Conservation (phyloP, 352 stramenopile genomes). For the Globisporangium carolinianum region DNA sequence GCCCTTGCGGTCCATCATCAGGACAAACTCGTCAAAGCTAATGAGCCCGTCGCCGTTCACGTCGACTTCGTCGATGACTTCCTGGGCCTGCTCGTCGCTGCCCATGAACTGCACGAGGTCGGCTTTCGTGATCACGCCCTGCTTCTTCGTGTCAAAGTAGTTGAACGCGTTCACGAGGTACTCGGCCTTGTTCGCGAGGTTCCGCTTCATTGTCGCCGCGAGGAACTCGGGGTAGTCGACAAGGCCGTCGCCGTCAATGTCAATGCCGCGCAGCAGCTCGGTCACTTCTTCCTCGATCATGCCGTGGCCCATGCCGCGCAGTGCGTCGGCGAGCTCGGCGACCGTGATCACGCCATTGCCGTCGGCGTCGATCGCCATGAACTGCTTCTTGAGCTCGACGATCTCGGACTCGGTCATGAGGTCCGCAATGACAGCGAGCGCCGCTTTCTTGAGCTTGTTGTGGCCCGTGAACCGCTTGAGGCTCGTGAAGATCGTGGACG, state of each 20-base stretch:
- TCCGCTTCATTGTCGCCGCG: constrained; percentile 88
- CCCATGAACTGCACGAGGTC: constrained; percentile 91
- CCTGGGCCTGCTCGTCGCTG: constrained; percentile 86
- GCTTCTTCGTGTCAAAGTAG: constrained; percentile 87
- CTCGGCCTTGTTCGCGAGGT: constrained; percentile 80
- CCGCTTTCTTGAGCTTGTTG: constrained; percentile 89
- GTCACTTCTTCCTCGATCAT: constrained; percentile 88
- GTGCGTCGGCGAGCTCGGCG: constrained; percentile 74
- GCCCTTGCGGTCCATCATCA: constrained; percentile 86
- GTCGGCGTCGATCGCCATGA: constrained; percentile 82
- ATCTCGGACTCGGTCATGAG: constrained; percentile 81
- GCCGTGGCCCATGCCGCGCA: constrained; percentile 75
- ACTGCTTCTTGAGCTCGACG: constrained; percentile 81
- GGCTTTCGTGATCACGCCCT: constrained; percentile 79
- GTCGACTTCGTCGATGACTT: constrained; percentile 91
- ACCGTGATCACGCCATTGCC: constrained; percentile 88
- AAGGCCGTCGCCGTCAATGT: constrained; percentile 85
- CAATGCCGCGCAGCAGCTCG: constrained; percentile 83
- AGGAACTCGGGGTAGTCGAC: constrained; percentile 90
- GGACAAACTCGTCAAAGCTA: constrained; percentile 91
- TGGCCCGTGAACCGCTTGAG: constrained; percentile 85
- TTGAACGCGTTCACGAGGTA: constrained; percentile 88
- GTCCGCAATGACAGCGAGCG: constrained; percentile 81
- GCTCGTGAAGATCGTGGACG: constrained; percentile 71
- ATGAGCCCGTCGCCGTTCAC: constrained; percentile 88